Base-by-base conservation (phyloP, 2,329 filamentous ascomycete species). In the Fusarium tupiense region DNA sequence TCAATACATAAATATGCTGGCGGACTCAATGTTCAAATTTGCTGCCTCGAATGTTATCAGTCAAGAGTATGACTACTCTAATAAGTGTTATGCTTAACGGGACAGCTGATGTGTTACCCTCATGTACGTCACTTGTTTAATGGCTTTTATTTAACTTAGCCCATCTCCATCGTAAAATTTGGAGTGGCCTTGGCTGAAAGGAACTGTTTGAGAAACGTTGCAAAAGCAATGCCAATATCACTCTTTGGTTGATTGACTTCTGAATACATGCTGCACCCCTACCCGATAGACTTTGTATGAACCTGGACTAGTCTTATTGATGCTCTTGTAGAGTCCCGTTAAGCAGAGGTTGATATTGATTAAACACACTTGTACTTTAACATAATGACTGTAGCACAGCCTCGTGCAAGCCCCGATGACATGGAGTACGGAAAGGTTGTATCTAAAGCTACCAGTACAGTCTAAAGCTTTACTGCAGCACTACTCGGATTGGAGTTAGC, bases 61-160 rank as follows among this genome's bases (percentile, higher is more conserved):
- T 1, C 0, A 10, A 20, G 12, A 19, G 1, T 20, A 1, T 8
- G n/a, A 24, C 10, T 24, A 10, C 10, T 24, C 1, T 24, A 17
- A 44, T 6, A 19, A 14, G 5, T 20, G 8, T 26, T 20, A 5
- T 26, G 10, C 2, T 46, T 14, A 24, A 44, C 6, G 2, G 13
- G 12, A 14, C 4, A 29, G 24, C 19, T 29, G 19, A 29, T 29
- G 6, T 29, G 8, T 14, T 20, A 29, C 24, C 14, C 20, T 38
- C 8, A 19, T 5, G 26, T 26, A 10, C 19, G 33, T 35, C 33
- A 16, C 0, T 3, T 17, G 1, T 35, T 1, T 35, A 35, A 3
- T 8, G 33, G 33, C 33, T 17, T 35, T 2, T 33, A 11, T 33
- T 33, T 11, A 33, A 33, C 5, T 33, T 35, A 0, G 3, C 14